Base-by-base conservation (phyloP, 129 eudicot genomes). In the Pseudognaphalium luteoalbum region DNA sequence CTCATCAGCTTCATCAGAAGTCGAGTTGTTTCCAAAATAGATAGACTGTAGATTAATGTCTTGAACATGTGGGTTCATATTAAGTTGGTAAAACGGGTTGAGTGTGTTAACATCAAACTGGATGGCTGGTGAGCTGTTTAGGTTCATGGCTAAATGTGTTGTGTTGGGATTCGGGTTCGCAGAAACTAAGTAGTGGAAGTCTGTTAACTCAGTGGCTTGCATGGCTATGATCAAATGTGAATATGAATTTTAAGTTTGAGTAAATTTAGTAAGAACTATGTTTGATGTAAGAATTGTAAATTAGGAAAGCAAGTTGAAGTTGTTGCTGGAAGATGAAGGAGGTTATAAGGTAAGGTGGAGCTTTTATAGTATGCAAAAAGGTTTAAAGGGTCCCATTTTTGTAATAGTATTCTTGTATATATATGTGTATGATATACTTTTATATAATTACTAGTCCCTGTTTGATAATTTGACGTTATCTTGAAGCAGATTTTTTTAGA, bases 1-100 rank as follows among this genome's bases (percentile, higher is more conserved):
- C 72, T 95, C 97, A 80, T 95, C 97, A 2, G 95, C 97, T 83
- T 95, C 99, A 77, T 95, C 99, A 4, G 99, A 95, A 15, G 99
- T 95, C 15, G 97, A 93, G 86, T 90, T 90, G 67, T 86, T 86
- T 81, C 94, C 87, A 47, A 90, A 85, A 76, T 85, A 82, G 75
- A 92, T 54, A 1, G 75, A 76, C 11, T 83, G 96, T 16, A 78
- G 85, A 80, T 81, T 87, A 67, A 89, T 74, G 52, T 90, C 96
- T 65, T 91, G 93, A 79, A 78, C 69, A 21, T 84, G 84, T 42
- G 89, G 91, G 22, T 72, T 84, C 78, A 79, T 80, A n/a, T 90
- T 87, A 68, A 85, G 85, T 22, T 85, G 90, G 75, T 82, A 86
- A 76, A 84, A 56, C 4, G 88, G 91, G 83, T 87, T 87, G 62